Percentiles rank a stretch among this genome's conserved stretches.
Evolutionary conservation across 495 filamentous ascomycete species (phyloP).

Genomic region (Chlorociboria aeruginascens): DNA sequence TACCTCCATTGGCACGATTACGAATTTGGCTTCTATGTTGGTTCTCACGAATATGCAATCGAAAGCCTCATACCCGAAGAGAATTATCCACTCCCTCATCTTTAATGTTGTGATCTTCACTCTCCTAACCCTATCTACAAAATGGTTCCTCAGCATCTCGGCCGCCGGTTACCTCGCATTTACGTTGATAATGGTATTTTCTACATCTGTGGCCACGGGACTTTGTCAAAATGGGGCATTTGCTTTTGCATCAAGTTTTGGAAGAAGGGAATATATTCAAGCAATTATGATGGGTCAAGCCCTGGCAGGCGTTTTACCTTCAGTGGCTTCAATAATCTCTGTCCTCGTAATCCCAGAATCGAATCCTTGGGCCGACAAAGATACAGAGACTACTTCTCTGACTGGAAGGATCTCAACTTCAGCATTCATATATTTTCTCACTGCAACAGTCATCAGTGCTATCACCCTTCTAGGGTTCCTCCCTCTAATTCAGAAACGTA

Average conservation of each 20-base stretch:
- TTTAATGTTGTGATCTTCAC: constrained; percentile 63
- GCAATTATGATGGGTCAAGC: constrained; percentile 95
- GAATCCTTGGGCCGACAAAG: constrained; percentile 5
- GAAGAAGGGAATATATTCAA: constrained; percentile 76
- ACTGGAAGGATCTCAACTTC: constrained; percentile 36
- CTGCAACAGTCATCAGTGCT: constrained; percentile 55
- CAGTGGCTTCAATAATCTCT: constrained; percentile 72
- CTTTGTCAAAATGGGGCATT: constrained; percentile 92
- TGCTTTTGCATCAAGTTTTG: constrained; percentile 79
- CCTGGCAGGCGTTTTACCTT: constrained; percentile 82
- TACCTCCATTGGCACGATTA: constrained; percentile 70
- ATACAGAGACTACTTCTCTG: background rate
- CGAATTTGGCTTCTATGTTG: constrained; percentile 62
- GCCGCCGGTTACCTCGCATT: constrained; percentile 63
- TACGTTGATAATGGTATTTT: constrained; percentile 71
- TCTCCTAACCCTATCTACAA: constrained; percentile 69
- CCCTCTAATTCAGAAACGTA: constrained; percentile 34
- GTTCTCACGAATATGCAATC: constrained; percentile 68
- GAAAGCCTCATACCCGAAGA: constrained; percentile 70
- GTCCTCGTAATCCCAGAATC: constrained; percentile 54
- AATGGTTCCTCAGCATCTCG: constrained; percentile 45
- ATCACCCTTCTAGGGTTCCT: constrained; percentile 45
- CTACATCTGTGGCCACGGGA: constrained; percentile 64
- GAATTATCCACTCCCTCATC: constrained; percentile 60
- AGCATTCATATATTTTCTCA: constrained; percentile 85